Percentiles rank a stretch among this genome's conserved stretches.
These are phyloP conservation scores for Blumeriella jaapii DNA, from an alignment of 2,329 filamentous ascomycete species.

Conservation along the genomic window DNA sequence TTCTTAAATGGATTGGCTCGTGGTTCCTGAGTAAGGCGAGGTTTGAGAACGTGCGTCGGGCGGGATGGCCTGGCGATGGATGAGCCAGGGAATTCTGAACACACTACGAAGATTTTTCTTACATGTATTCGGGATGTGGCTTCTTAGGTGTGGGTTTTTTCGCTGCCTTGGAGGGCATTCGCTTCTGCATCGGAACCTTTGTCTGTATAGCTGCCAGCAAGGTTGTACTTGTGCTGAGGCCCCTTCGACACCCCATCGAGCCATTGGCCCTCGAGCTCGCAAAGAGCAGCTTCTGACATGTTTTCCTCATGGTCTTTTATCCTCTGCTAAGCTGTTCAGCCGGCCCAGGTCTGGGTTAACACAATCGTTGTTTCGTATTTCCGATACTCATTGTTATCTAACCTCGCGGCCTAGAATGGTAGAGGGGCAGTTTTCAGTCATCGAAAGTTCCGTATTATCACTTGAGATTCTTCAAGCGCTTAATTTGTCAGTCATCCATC, in stretches of 20 bases:
- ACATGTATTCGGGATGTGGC: slow-evolving; percentile 8
- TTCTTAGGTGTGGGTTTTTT: background rate
- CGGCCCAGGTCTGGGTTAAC: too few relatives aligned
- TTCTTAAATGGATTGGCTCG: slow-evolving; percentile 16
- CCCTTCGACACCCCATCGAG: background rate
- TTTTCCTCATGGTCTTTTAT: background rate
- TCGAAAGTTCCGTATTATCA: too few relatives aligned
- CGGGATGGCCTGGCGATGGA: background rate
- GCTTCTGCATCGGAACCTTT: background rate
- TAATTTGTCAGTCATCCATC: too few relatives aligned
- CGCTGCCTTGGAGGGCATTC: slow-evolving; percentile 3
- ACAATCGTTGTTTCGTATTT: too few relatives aligned
- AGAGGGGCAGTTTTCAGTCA: too few relatives aligned
- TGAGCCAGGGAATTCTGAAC: background rate
- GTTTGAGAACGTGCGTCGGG: slow-evolving; percentile 15
- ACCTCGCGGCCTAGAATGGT: too few relatives aligned
- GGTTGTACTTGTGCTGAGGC: slow-evolving; percentile 1
- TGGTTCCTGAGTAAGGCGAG: background rate
- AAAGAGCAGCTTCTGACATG: background rate
- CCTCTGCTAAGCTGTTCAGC: too few relatives aligned
- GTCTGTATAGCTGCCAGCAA: slow-evolving; percentile 2
- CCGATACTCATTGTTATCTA: too few relatives aligned
- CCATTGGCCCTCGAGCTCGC: slow-evolving; percentile 1
- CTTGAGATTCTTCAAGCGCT: too few relatives aligned
- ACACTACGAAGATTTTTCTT: background rate